Conservation (phyloP, 2,329 filamentous ascomycete species). For the Arachnopeziza araneosa region DNA sequence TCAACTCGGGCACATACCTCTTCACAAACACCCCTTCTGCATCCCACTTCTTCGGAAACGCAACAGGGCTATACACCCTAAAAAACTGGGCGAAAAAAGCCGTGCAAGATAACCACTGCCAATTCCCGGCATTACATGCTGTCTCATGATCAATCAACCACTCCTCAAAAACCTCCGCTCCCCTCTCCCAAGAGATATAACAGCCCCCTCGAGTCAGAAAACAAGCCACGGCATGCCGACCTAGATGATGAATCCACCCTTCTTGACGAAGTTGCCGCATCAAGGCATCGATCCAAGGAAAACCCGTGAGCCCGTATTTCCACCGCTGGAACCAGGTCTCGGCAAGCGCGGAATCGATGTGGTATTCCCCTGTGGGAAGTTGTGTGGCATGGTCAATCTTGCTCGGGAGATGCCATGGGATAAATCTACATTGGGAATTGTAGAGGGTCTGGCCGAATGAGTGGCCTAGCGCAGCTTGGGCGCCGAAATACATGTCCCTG, state of each 20-base stretch:
- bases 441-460: conserved; percentile 58
- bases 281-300: conserved; percentile 75
- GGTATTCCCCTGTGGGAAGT: conserved; percentile 53
- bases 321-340: conserved; percentile 64
- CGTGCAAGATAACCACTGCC: conserved; percentile 72
- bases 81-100: conserved; percentile 72
- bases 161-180: conserved; percentile 73
- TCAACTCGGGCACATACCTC: conserved; percentile 62
- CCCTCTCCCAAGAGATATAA: conserved; percentile 74
- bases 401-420: conserved; percentile 72
- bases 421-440: conserved; percentile 65
- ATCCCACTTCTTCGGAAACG: conserved; percentile 74
- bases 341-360: conserved; percentile 56
- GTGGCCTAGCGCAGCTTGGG: conserved; percentile 62
- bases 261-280: conserved; percentile 69
- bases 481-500: conserved; percentile 78
- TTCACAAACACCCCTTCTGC: conserved; percentile 59
- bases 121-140: conserved; percentile 69
- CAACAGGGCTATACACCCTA: conserved; percentile 63
- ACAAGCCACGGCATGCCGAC: conserved; percentile 71
- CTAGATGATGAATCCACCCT: conserved; percentile 77
- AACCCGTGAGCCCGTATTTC: conserved; percentile 64
- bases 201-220: conserved; percentile 76
- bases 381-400: conserved; percentile 40
- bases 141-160: conserved; percentile 69